These are phyloP conservation scores for Erucastrum elatum DNA, from an alignment of 345 rosid genomes.

Conservation along the genomic window DNA sequence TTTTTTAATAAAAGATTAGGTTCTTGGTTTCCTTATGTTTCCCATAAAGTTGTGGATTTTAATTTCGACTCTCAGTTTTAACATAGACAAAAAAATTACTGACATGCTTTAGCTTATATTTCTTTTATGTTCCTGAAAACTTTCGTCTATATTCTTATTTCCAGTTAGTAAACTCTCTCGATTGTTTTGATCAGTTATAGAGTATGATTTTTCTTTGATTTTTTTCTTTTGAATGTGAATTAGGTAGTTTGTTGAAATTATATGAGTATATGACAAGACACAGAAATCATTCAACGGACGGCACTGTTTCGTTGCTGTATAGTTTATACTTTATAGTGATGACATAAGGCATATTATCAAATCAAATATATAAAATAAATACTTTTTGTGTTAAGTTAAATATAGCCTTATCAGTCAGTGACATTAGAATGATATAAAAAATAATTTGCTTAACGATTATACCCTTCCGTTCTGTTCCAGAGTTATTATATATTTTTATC, in stretches of 20 bases:
- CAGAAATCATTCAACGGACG: neutral
- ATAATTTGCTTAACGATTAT: neutral
- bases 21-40: too few species aligned
- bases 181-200: neutral
- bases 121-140: too few species aligned
- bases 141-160: neutral
- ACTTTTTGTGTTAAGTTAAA: neutral
- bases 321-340: neutral
- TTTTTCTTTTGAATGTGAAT: neutral
- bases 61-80: too few species aligned
- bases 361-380: neutral
- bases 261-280: neutral
- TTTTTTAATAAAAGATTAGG: too few species aligned
- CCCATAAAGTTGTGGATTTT: too few species aligned
- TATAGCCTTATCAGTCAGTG: neutral
- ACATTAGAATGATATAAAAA: neutral
- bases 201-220: too few species aligned
- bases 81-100: too few species aligned
- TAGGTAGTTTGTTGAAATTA: neutral
- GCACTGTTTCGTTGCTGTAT: neutral
- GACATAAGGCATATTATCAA: neutral
- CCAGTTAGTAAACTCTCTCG: neutral
- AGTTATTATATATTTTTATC: neutral
- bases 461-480: neutral
- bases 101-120: too few species aligned